A percentile compares a stretch with the other conserved stretches of the same genome.
Conservation (phyloP, 2,329 filamentous ascomycete genomes). For the Mariannaea elegans region DNA sequence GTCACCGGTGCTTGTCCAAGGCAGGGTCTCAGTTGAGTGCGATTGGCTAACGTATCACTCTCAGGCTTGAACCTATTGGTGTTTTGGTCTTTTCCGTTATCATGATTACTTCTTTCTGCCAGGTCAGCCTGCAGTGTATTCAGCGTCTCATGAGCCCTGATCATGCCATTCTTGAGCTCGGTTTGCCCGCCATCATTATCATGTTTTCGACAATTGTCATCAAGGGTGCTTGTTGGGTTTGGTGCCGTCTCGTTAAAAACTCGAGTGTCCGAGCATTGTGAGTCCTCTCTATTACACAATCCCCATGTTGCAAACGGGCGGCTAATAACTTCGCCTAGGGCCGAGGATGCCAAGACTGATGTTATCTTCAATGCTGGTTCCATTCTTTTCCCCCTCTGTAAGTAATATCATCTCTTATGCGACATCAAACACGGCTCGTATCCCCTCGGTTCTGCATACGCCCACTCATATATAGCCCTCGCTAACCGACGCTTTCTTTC, state of each 20-base stretch:
- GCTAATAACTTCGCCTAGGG: conserved; percentile 43
- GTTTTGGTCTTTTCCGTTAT: conserved; percentile 85
- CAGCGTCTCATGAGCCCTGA: conserved; percentile 68
- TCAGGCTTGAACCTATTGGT: conserved; percentile 78
- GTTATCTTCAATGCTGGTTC: conserved; percentile 92
- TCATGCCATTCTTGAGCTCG: conserved; percentile 76
- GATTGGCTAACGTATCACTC: conserved; percentile 29
- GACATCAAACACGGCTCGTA: conserved; percentile 7
- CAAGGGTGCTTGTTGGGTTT: conserved; percentile 85
- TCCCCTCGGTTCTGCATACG: conserved; percentile 2
- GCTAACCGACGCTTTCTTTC: conserved; percentile 22
- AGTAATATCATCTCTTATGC: conserved; percentile 33
- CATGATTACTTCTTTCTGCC: conserved; percentile 86
- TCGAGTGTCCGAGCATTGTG: conserved; percentile 83
- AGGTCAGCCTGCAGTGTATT: conserved; percentile 77
- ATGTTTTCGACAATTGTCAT: conserved; percentile 85
- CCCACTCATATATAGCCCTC: not conserved
- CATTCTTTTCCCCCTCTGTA: conserved; percentile 82
- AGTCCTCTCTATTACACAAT: conserved; percentile 41
- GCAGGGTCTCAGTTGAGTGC: not conserved
- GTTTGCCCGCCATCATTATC: conserved; percentile 76
- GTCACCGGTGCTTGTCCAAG: no score
- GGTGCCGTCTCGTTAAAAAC: conserved; percentile 87
- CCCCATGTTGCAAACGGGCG: conserved; percentile 6
- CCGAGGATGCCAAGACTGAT: conserved; percentile 70